A percentile compares a stretch with the other conserved stretches of the same genome.
Conservation (phyloP, 768 basidiomycete genomes). For the Vararia minispora region DNA sequence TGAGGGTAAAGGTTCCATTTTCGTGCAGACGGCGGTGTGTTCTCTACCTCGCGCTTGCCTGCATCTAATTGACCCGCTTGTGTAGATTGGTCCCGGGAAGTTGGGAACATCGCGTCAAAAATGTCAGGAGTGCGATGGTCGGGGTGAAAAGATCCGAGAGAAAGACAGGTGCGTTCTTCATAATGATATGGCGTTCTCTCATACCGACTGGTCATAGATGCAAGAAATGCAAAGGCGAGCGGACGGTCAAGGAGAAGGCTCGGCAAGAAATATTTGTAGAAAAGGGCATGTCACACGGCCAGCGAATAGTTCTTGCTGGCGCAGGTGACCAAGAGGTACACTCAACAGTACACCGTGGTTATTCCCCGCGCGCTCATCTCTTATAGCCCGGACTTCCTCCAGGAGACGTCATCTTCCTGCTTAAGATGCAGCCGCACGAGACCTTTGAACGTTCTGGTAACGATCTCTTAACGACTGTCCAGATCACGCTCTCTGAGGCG, state of each 20-base stretch:
- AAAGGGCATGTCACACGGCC: slow-evolving; percentile 73
- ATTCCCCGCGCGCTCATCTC: not conserved
- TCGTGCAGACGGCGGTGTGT: slow-evolving; percentile 41
- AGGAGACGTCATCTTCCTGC: slow-evolving; percentile 83
- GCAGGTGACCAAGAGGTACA: slow-evolving; percentile 83
- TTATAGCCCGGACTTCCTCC: slow-evolving; percentile 71
- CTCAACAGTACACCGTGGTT: not conserved
- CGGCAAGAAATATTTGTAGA: slow-evolving; percentile 82
- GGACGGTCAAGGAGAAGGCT: slow-evolving; percentile 78
- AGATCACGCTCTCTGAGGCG: slow-evolving; percentile 88
- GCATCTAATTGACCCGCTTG: slow-evolving; percentile 1
- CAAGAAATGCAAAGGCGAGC: slow-evolving; percentile 90
- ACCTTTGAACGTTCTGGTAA: slow-evolving; percentile 78
- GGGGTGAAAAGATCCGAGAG: slow-evolving; percentile 63
- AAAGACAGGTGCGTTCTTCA: slow-evolving; percentile 57
- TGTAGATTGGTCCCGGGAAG: slow-evolving; percentile 33
- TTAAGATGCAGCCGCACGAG: slow-evolving; percentile 57
- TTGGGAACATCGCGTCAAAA: slow-evolving; percentile 40
- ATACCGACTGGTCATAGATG: slow-evolving; percentile 40
- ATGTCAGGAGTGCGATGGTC: slow-evolving; percentile 63
- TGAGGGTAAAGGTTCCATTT: slow-evolving; percentile 74
- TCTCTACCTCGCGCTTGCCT: not conserved
- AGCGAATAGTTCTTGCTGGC: slow-evolving; percentile 81
- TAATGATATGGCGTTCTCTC: slow-evolving; percentile 5
- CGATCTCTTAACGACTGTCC: slow-evolving; percentile 69